Conservation (phyloP, 2,329 filamentous ascomycete species). For the Aspergillus candidus region DNA sequence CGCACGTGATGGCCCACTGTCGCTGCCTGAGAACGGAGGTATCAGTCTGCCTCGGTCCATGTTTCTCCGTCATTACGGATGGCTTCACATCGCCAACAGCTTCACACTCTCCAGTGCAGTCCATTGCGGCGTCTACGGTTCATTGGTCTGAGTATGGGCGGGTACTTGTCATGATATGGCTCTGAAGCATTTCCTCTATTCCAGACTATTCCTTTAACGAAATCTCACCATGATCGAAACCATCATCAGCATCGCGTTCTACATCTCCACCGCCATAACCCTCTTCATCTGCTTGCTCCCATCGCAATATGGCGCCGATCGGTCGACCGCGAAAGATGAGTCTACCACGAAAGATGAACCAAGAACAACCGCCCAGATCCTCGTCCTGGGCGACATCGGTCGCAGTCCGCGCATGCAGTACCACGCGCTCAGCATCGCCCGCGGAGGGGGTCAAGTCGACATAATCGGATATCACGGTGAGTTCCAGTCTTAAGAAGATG, state of each 20-base stretch:
- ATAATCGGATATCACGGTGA: conserved; percentile 82
- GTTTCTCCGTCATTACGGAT: background rate
- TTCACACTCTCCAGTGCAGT: too few species aligned
- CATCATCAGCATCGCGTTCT: conserved; percentile 33
- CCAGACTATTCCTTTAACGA: too few species aligned
- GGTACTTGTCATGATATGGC: too few species aligned
- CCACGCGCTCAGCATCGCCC: conserved; percentile 86
- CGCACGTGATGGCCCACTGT: too few species aligned
- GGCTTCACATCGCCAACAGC: too few species aligned
- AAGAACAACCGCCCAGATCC: conserved; percentile 62
- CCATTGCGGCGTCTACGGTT: too few species aligned
- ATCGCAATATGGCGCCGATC: conserved; percentile 44
- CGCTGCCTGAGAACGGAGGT: too few species aligned
- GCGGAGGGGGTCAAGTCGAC: conserved; percentile 71
- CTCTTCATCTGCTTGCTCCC: conserved; percentile 49
- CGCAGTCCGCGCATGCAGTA: conserved; percentile 98
- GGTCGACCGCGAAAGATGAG: conserved; percentile 9
- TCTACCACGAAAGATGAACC: conserved; percentile 12
- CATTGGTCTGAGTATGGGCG: too few species aligned
- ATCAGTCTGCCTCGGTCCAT: conserved; percentile 6
- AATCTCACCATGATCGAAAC: conserved; percentile 28
- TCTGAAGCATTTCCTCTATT: too few species aligned
- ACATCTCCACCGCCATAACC: conserved; percentile 45
- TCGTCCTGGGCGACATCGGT: conserved; percentile 92
- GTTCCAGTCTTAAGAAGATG: conserved; percentile 3